Conservation (phyloP, 306 rosid species). For the Cyclanthera cordifolia region DNA sequence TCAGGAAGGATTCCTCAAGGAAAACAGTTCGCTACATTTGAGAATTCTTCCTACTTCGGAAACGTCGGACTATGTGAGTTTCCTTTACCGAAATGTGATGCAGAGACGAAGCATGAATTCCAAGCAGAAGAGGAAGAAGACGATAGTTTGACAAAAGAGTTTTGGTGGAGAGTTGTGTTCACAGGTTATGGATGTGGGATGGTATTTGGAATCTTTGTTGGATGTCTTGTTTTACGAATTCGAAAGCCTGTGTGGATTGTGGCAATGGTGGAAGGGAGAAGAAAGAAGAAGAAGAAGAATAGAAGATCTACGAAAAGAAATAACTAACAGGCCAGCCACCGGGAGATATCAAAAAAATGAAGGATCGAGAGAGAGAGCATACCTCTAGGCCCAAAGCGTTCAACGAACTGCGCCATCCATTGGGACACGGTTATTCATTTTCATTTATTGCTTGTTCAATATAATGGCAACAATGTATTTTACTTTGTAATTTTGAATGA, state of each 20-base stretch:
- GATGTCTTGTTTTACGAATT: neutral
- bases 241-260: neutral
- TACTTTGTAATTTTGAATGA: too few relatives aligned
- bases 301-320: neutral
- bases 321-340: too few relatives aligned
- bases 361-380: too few relatives aligned
- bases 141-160: neutral
- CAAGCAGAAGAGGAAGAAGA: neutral
- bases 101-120: neutral
- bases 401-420: too few relatives aligned
- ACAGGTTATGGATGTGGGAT: slow-evolving; percentile 10
- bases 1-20: slow-evolving; percentile 28
- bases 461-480: too few relatives aligned
- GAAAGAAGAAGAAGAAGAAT: neutral
- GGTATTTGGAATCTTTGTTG: slow-evolving; percentile 2
- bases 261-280: neutral
- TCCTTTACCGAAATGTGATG: slow-evolving; percentile 21
- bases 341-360: too few relatives aligned
- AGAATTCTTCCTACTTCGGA: slow-evolving; percentile 17
- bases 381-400: too few relatives aligned
- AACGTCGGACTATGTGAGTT: slow-evolving; percentile 23
- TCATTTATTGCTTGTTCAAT: too few relatives aligned
- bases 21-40: slow-evolving; percentile 29
- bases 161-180: neutral
- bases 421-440: too few relatives aligned